phyloP scores from a whole-genome alignment of 78 protist species.

The Dictyostelium capitatum region DNA sequence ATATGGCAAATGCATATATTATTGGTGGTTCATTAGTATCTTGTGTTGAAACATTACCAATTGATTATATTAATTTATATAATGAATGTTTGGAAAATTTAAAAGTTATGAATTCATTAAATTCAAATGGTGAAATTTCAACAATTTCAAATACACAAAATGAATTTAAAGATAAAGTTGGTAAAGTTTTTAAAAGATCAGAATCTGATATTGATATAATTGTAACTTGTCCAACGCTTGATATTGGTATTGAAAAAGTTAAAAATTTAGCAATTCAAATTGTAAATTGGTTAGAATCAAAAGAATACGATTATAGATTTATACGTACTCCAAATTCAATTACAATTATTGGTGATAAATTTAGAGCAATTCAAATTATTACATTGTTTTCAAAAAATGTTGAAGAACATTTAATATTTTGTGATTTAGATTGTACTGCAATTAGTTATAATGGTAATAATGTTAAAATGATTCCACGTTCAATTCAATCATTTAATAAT shows the following conservation, averaged over 20 bases:
- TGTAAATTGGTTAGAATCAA: neutral
- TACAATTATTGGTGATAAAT: neutral
- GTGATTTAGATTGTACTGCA: neutral
- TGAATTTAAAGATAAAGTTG: neutral
- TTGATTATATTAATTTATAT: neutral
- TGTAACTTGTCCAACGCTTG: neutral
- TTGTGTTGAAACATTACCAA: conserved; percentile 13
- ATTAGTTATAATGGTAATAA: neutral
- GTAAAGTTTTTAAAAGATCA: neutral
- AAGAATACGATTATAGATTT: neutral
- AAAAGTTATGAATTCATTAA: neutral
- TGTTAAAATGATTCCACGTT: neutral
- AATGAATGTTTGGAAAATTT: neutral
- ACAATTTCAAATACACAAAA: too few species aligned
- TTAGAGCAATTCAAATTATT: conserved; percentile 40
- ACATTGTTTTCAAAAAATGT: neutral
- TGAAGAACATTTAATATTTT: conserved; percentile 7
- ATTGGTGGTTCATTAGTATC: conserved; percentile 12
- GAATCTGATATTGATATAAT: conserved; percentile 48
- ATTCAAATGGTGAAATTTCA: too few species aligned
- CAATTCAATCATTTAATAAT: neutral
- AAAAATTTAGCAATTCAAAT: neutral
- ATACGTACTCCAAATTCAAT: conserved; percentile 9
- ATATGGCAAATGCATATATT: neutral
- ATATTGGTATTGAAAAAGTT: neutral